Conservation (phyloP, 73 alveolate genomes). For the Blepharisma japonicum region DNA sequence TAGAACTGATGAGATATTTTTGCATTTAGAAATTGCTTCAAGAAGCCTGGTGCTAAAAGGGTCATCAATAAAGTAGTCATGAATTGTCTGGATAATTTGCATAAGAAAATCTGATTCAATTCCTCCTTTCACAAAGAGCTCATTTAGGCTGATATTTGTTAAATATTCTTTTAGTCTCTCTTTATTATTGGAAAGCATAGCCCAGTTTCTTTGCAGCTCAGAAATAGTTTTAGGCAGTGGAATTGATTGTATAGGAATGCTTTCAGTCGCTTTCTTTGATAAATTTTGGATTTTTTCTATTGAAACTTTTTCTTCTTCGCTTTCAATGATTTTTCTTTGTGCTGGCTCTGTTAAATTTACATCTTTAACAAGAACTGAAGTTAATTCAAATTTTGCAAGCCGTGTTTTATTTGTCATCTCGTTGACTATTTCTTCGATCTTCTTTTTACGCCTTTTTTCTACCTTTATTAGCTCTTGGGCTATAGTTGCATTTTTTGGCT, state of each 20-base stretch:
- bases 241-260: background rate
- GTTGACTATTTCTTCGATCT: background rate
- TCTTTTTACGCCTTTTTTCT: constrained; percentile 22
- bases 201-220: constrained; percentile 23
- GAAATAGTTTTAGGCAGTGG: constrained; percentile 17
- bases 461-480: constrained; percentile 40
- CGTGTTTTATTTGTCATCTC: background rate
- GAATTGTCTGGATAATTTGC: background rate
- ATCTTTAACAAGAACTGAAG: constrained; percentile 3
- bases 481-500: constrained; percentile 28
- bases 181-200: background rate
- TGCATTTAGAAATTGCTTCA: background rate
- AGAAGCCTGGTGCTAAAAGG: background rate
- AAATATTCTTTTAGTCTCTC: background rate
- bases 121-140: background rate
- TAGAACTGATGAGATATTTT: background rate
- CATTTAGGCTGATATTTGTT: background rate
- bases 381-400: background rate
- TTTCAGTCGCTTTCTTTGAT: background rate
- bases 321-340: background rate
- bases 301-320: background rate
- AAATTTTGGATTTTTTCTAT: background rate
- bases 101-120: constrained; percentile 17
- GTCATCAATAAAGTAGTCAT: background rate
- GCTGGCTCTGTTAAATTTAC: background rate